phyloP scores from a whole-genome alignment of 2,329 filamentous ascomycete genomes.

The Penicillium sp. region DNA sequence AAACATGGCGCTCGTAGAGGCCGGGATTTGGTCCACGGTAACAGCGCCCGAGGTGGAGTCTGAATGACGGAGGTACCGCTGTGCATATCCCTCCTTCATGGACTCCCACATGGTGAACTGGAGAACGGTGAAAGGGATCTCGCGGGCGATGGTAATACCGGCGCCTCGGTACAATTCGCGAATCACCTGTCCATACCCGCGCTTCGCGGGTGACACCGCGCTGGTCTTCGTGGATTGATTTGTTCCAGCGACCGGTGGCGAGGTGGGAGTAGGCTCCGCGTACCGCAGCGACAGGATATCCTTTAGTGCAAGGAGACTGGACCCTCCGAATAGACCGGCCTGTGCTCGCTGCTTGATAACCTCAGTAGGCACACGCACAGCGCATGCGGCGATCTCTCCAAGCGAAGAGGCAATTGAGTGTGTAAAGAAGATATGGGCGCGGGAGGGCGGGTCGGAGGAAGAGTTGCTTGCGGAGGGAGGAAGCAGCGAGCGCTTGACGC shows the following conservation, averaged over 20 bases:
- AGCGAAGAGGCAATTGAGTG: slow-evolving; percentile 84
- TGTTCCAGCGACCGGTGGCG: not conserved
- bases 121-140: slow-evolving; percentile 95
- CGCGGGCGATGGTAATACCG: slow-evolving; percentile 86
- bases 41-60: slow-evolving; percentile 31
- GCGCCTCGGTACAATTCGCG: slow-evolving; percentile 87
- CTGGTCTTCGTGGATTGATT: slow-evolving; percentile 7
- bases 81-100: slow-evolving; percentile 62
- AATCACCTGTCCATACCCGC: slow-evolving; percentile 60
- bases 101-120: slow-evolving; percentile 97
- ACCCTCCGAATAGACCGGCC: slow-evolving; percentile 74
- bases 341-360: slow-evolving; percentile 97
- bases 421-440: slow-evolving; percentile 43
- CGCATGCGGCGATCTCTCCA: slow-evolving; percentile 89
- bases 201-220: slow-evolving; percentile 34
- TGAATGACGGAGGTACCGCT: slow-evolving; percentile 42
- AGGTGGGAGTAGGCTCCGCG: slow-evolving; percentile 14
- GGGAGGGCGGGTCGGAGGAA: slow-evolving; percentile 28
- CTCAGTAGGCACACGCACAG: slow-evolving; percentile 89
- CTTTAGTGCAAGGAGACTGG: slow-evolving; percentile 63
- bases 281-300: slow-evolving; percentile 62
- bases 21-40: slow-evolving; percentile 54
- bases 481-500: slow-evolving; percentile 59
- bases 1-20: slow-evolving; percentile 76
- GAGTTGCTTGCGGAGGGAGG: slow-evolving; percentile 21